A percentile compares a stretch with the other conserved stretches of the same genome.
These are phyloP conservation scores for Leishmania aethiopica DNA, from an alignment of 208 protist species.

Conservation along the genomic window DNA sequence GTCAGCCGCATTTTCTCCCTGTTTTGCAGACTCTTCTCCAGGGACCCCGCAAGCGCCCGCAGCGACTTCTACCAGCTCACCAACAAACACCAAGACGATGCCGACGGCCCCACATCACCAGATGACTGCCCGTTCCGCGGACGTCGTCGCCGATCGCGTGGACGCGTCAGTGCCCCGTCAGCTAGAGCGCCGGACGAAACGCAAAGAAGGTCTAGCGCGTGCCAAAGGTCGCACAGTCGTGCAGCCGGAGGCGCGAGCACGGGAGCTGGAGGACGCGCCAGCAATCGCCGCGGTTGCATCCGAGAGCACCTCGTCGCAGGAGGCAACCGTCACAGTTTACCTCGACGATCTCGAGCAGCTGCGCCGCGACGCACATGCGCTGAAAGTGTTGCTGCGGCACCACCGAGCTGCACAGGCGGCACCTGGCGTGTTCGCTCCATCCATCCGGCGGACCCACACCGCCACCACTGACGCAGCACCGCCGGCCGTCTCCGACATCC, in stretches of 20 bases:
- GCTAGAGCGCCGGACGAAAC: neutral
- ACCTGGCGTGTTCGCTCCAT: neutral
- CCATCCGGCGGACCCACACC: neutral
- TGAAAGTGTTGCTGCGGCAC: neutral
- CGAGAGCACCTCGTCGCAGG: neutral
- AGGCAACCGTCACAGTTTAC: neutral
- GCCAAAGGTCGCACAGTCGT: conserved; percentile 4
- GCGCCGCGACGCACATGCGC: neutral
- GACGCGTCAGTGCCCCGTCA: neutral
- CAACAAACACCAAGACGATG: neutral
- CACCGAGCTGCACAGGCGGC: neutral
- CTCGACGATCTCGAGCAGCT: neutral
- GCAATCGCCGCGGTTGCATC: neutral
- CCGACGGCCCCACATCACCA: neutral
- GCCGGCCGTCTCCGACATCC: neutral
- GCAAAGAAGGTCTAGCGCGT: neutral
- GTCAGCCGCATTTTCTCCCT: neutral
- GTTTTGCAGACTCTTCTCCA: neutral
- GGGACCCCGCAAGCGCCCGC: neutral
- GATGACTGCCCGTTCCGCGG: neutral
- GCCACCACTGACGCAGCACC: neutral
- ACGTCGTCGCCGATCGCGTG: neutral
- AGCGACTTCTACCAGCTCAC: neutral
- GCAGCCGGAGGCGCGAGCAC: conserved; percentile 10
- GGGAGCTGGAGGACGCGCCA: conserved; percentile 7